Evolutionary conservation across 106 monocot species (phyloP), one percentile per base, ranked within the genome.

Genomic region (Allium fistulosum): DNA sequence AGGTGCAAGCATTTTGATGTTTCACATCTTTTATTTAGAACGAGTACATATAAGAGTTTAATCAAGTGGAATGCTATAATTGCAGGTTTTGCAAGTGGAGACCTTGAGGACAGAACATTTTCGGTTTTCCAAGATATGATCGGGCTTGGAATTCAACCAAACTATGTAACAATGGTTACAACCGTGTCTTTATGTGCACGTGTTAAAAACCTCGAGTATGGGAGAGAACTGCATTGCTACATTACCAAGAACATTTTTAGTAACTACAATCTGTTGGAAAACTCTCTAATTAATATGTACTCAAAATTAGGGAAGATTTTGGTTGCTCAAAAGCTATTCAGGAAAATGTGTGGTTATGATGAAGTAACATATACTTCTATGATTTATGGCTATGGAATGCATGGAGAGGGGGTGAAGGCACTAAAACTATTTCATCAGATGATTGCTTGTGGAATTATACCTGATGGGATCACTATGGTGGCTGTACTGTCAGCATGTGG

Each of bases 11-110:
- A 82, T 11, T 58, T 62, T 14, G 56, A 49, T 11, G 37, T 26
- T 52, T 81, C 87, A 63, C 60, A 74, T 53, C 10, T 57, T 66
- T 67, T 90, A 71, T 90, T 94, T 71, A 46, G 49, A 55, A 76
- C 66, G 74, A 51, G 8, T 7, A 61, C 15, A 18, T 26, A 28
- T 17, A 66, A 61, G 51, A 79, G 81, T 53, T 71, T 90, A 74
- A 69, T 90, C 49, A 76, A 80, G 11, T 90, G 94, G 90, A 94
- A 94, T 75, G 74, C 80, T 46, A 94, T 94, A 82, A 71, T 94
- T 49, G 72, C 90, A 10, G 87, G 94, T 37, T 84, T 81, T 76
- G 87, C 80, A 4, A 17, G 52, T n/a, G 45, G 69, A 46, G 80
- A 83, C 53, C 65, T 56, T 74, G 75, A 68, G 13, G 83, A 82